Conservation (phyloP, 1,284 basidiomycete genomes). For the Heliocybe sulcata region DNA sequence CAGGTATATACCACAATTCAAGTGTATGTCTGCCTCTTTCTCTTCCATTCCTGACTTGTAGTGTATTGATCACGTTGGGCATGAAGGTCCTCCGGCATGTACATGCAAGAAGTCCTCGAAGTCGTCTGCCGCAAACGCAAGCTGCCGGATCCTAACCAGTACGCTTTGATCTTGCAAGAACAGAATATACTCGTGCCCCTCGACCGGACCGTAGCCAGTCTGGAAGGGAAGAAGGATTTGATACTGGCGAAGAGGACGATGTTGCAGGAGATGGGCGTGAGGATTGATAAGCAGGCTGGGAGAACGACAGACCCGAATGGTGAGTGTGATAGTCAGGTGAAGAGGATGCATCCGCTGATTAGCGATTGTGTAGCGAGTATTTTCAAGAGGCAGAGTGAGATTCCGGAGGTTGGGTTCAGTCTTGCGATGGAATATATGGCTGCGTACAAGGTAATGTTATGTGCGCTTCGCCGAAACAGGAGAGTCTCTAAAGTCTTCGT, state of each 20-base stretch:
- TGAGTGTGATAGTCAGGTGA: constrained; percentile 23
- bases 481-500: not conserved
- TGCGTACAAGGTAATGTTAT: constrained; percentile 70
- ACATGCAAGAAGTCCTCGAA: constrained; percentile 94
- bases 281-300: constrained; percentile 49
- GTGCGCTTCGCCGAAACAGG: not conserved
- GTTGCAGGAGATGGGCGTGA: constrained; percentile 54
- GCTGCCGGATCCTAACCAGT: constrained; percentile 70
- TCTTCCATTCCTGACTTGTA: not conserved
- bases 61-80: not conserved
- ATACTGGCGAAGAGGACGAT: constrained; percentile 76
- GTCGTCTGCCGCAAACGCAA: constrained; percentile 73
- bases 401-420: constrained; percentile 53
- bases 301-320: constrained; percentile 89
- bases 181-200: constrained; percentile 83
- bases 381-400: constrained; percentile 79
- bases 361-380: constrained; percentile 64
- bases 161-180: constrained; percentile 76
- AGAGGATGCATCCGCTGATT: not conserved
- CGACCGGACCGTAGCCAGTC: constrained; percentile 91
- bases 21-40: constrained; percentile 49
- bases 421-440: constrained; percentile 56
- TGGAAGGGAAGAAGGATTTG: constrained; percentile 84
- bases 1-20: constrained; percentile 84
- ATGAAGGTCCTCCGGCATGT: constrained; percentile 84